phyloP scores from a whole-genome alignment of 495 filamentous ascomycete species.

The Tetracladium setigerum region DNA sequence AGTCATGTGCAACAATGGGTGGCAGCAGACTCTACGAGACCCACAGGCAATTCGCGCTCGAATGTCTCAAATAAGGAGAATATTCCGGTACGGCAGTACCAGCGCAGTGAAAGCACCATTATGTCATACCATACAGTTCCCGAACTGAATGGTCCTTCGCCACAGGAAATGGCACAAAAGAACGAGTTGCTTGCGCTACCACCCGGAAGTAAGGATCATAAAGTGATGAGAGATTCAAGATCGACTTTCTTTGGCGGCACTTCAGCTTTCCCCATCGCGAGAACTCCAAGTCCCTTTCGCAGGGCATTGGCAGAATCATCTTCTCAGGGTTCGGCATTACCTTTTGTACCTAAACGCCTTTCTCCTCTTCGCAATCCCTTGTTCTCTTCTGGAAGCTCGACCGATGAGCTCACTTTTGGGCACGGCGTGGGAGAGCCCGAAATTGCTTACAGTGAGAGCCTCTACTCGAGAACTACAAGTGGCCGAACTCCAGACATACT shows the following conservation, averaged over 20 bases:
- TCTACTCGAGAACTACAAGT: constrained; percentile 50
- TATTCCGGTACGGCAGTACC: no score
- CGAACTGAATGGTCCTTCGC: constrained; percentile 13
- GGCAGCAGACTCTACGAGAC: constrained; percentile 8
- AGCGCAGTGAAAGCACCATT: constrained; percentile 1
- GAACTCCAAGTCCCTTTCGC: constrained; percentile 48
- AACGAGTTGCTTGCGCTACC: constrained; percentile 10
- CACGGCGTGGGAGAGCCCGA: constrained; percentile 9
- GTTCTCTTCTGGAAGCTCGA: neutral
- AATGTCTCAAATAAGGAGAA: no score
- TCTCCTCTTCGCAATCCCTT: constrained; percentile 23
- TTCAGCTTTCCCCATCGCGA: constrained; percentile 8
- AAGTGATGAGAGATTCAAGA: constrained; percentile 23
- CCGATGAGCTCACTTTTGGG: neutral
- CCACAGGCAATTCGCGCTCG: no score
- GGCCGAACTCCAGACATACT: constrained; percentile 28
- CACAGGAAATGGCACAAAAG: constrained; percentile 21
- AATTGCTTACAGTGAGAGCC: constrained; percentile 32
- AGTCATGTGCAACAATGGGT: constrained; percentile 18
- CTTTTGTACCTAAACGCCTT: constrained; percentile 14
- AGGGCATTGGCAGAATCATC: constrained; percentile 33
- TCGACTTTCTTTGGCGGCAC: constrained; percentile 19
- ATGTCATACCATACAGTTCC: constrained; percentile 17
- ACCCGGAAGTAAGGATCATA: constrained; percentile 6
- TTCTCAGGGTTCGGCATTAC: neutral